Evolutionary conservation across 768 basidiomycete species (phyloP), one percentile per base, ranked within the genome.

Genomic region (Stropharia rugosoannulata): DNA sequence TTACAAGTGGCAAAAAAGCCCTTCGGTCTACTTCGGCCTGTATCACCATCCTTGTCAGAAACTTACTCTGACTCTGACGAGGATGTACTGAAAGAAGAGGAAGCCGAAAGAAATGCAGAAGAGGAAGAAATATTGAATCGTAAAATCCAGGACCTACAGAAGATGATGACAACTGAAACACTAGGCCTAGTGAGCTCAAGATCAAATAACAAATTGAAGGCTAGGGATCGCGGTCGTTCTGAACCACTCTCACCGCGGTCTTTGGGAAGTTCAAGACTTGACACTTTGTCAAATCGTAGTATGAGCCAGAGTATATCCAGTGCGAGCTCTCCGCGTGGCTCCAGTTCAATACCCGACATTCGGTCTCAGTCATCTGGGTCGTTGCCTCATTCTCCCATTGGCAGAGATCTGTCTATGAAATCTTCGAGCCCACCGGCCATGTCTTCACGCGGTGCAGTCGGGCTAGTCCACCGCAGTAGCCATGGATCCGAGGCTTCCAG

Each of bases 261-360:
- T 32, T 54, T 60, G n/a, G 64, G 65, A 7, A 67, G 66, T 56
- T 66, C 65, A 1, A 67, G 71, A 62, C 65, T 63, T 43, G 69
- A 66, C 54, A 75, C 65, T 29, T 76, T 77, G 18, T 82, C 79
- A 43, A 83, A 76, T 62, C 57, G 60, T 13, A 64, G 81, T 62
- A 75, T 79, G 18, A 87, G 87, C 58, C 87, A 87, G 56, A 91
- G 89, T 62, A 75, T 89, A 8, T 90, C 90, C 4, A 88, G 87
- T 66, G 73, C 83, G 11, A 82, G 83, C 58, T 92, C 91, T 16
- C 86, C 86, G 1, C 87, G 81, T 45, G 86, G 85, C 15, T 93
- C 91, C 0, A 85, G 85, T 15, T 93, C 91, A 0, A 88, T 91
- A 36, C 89, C 89, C 1, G 89, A 89, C 13, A 91, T 93, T 22